Percentiles rank a stretch among this genome's conserved stretches.
Conservation (phyloP, 441 rosid genomes). For the Corymbia calophylla region DNA sequence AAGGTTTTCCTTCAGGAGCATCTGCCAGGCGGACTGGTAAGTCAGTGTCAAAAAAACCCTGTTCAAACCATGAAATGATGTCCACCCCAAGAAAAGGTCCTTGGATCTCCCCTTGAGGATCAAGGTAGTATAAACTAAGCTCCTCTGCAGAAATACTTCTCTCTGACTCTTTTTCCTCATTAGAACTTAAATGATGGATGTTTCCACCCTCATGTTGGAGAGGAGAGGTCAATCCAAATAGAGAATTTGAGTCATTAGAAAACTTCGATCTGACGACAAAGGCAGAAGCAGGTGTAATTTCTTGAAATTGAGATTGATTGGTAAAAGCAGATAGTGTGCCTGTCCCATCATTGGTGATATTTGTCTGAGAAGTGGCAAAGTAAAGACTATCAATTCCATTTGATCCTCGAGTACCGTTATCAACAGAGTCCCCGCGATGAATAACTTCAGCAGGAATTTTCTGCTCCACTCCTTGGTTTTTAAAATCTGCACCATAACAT, state of each 20-base stretch:
- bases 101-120: conserved; percentile 58
- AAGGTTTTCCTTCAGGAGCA: conserved; percentile 59
- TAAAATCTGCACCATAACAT: conserved; percentile 18
- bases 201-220: conserved; percentile 11
- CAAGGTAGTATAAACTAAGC: conserved; percentile 39
- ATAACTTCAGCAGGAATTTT: conserved; percentile 1
- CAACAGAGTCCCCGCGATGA: not conserved
- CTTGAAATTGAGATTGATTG: not conserved
- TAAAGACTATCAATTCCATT: conserved; percentile 4
- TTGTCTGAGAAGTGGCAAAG: conserved; percentile 3
- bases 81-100: conserved; percentile 57
- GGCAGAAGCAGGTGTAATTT: conserved; percentile 5
- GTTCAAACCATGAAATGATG: conserved; percentile 54
- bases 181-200: conserved; percentile 7
- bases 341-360: conserved; percentile 10
- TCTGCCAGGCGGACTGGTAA: conserved; percentile 46
- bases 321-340: conserved; percentile 6
- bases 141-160: conserved; percentile 31
- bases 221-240: conserved; percentile 3
- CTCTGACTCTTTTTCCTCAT: conserved; percentile 6
- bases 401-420: conserved; percentile 7
- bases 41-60: conserved; percentile 65
- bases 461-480: conserved; percentile 7
- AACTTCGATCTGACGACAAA: conserved; percentile 18
- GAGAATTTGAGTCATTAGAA: conserved; percentile 32